Percentiles rank a stretch among this genome's conserved stretches.
Evolutionary conservation across 139 green algal genomes (phyloP).

Genomic region (Pleodorina starrii): DNA sequence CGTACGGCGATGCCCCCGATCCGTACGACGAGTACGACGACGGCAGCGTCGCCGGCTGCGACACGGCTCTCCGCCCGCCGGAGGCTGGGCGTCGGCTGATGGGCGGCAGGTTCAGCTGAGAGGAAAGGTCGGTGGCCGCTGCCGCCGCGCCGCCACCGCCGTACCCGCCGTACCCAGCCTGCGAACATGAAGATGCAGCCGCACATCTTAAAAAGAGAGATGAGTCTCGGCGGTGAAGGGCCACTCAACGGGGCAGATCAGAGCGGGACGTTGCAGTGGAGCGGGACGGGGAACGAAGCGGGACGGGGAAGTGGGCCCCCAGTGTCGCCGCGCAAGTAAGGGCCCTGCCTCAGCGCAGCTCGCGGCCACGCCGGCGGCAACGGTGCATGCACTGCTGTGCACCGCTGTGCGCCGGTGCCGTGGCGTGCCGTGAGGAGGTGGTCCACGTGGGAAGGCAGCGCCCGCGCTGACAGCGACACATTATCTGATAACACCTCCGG

Average conservation of each 20-base stretch:
- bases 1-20: not conserved
- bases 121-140: constrained; percentile 27
- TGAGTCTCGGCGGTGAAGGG: not conserved
- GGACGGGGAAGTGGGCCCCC: no score
- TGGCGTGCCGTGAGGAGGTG: no score
- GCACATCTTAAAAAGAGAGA: no score
- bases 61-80: constrained; percentile 19
- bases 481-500: no score
- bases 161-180: not conserved
- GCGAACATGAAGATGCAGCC: not conserved
- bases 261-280: not conserved
- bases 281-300: not conserved
- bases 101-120: constrained; percentile 36
- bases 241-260: not conserved
- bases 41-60: constrained; percentile 23
- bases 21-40: not conserved
- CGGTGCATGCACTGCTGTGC: no score
- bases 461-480: no score
- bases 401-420: no score
- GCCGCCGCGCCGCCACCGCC: not conserved
- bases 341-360: not conserved
- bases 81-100: constrained; percentile 1
- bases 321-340: not conserved
- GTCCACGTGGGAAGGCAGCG: no score
- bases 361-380: not conserved